phyloP scores from a whole-genome alignment of 2,329 filamentous ascomycete genomes.

The Madurella fahalii region DNA sequence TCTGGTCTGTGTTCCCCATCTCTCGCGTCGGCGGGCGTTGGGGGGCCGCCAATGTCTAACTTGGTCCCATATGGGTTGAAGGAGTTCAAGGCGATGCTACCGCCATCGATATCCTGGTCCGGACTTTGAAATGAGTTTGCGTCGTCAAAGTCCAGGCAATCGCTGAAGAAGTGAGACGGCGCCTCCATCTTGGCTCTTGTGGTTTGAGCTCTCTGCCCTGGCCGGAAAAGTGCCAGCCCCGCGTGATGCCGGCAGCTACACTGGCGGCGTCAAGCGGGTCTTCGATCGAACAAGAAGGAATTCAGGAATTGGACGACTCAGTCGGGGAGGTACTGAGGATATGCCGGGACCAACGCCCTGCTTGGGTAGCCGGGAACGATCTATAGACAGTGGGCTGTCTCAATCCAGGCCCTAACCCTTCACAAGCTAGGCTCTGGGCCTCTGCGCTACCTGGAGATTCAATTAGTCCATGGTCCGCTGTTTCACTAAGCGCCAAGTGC shows the following conservation, averaged over 20 bases:
- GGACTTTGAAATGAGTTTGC: conserved; percentile 19
- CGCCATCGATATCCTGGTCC: conserved; percentile 15
- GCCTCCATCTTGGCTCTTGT: conserved; percentile 22
- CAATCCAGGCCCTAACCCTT: not conserved
- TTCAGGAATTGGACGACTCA: not conserved
- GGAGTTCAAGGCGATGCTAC: conserved; percentile 8
- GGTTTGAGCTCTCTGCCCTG: not conserved
- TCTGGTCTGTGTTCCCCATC: conserved; percentile 4
- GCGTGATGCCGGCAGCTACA: not conserved
- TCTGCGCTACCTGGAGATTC: not conserved
- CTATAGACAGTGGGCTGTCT: not conserved
- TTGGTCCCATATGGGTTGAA: conserved; percentile 16
- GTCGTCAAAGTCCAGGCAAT: conserved; percentile 24
- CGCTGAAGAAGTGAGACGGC: conserved; percentile 24
- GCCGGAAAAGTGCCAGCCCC: not conserved
- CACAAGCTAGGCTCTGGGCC: not conserved
- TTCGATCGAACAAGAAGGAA: not conserved
- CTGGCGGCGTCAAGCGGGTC: not conserved
- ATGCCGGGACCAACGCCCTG: conserved; percentile 14
- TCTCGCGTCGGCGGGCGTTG: conserved; percentile 2
- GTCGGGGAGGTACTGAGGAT: conserved; percentile 5
- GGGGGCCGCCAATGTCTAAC: conserved; percentile 7
- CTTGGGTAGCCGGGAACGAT: conserved; percentile 1
- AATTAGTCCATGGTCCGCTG: not conserved
- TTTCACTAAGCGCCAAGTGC: not conserved